Base-by-base conservation (phyloP, 2,329 filamentous ascomycete species). In the Rhexocercosporidium sp. region DNA sequence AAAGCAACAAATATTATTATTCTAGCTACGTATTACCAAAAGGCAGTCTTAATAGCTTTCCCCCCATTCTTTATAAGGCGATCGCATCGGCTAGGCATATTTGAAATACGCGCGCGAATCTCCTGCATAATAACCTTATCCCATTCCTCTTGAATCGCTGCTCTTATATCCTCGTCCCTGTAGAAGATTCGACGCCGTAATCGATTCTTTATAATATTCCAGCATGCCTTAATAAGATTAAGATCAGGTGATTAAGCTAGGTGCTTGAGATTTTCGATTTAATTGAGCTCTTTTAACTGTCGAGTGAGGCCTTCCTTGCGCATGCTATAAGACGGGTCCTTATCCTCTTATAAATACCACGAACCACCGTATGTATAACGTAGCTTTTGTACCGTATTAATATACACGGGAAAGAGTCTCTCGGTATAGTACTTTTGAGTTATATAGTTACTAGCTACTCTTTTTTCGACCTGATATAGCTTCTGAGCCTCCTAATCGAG, bases 261-360 rank as follows among this genome's bases (percentile, higher is more conserved):
- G 49, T 70, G 46, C 1, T 12, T 22, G 18, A 59, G 31, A 20
- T 57, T 67, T 39, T 53, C 1, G 25, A 69, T 67, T 8, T 39
- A 47, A 37, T 67, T 31, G 11, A 41, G 22, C 1, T 46, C 14
- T 39, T 68, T 71, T 61, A 66, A 60, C 39, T 68, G 47, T 54
- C 59, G 2, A 59, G 49, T 56, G 20, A 70, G 34, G 2, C 66
- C 57, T 22, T 29, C 14, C 57, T 70, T 70, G n/a, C 41, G n/a
- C 20, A 69, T 70, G 9, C 66, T 46, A 62, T 71, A 46, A 61
- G 14, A 63, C 20, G 51, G 64, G 47, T 70, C 60, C 2, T 34
- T 37, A 64, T 67, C 62, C 22, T 69, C 62, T 64, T 66, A 18
- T 41, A 71, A 61, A 59, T 62, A 29, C 68, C 54, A 71, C 37